phyloP scores from a whole-genome alignment of 495 filamentous ascomycete species.

The Xylaria grammica region DNA sequence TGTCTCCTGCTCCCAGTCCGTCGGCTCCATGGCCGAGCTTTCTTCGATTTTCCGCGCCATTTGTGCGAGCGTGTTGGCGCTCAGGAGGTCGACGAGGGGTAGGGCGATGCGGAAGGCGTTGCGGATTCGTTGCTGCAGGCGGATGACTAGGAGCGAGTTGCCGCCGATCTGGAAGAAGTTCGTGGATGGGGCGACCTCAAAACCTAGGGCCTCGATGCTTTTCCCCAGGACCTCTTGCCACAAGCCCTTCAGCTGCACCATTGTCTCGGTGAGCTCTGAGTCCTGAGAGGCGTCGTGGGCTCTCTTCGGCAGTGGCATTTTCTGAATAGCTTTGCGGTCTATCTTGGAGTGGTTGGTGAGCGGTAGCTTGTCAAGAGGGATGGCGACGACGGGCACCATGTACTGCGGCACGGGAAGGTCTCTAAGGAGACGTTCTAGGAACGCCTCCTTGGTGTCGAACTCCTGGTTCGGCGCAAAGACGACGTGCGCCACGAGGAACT shows the following conservation, averaged over 20 bases:
- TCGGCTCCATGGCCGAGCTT: background rate
- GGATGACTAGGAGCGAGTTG: constrained; percentile 39
- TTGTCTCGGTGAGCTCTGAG: constrained; percentile 10
- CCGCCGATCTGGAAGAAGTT: constrained; percentile 47
- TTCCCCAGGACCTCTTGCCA: constrained; percentile 22
- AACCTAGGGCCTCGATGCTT: background rate
- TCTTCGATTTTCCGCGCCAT: constrained; percentile 33
- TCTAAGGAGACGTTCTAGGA: constrained; percentile 8
- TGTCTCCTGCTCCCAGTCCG: constrained; percentile 34
- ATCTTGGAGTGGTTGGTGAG: constrained; percentile 3
- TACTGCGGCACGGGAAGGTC: constrained; percentile 22
- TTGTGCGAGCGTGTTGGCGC: constrained; percentile 31
- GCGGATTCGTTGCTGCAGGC: constrained; percentile 31
- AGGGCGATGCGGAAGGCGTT: constrained; percentile 18
- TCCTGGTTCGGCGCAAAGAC: constrained; percentile 35
- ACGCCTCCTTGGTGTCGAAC: background rate
- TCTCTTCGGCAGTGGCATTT: constrained; percentile 36
- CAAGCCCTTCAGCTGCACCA: background rate
- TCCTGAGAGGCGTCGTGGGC: background rate
- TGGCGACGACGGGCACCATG: constrained; percentile 18
- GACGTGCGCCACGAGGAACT: constrained; percentile 29
- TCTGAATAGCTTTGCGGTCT: constrained; percentile 36
- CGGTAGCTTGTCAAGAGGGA: constrained; percentile 17
- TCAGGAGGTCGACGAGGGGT: constrained; percentile 31
- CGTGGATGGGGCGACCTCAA: constrained; percentile 15